A percentile compares a stretch with the other conserved stretches of the same genome.
Conservation (phyloP, 352 stramenopile genomes). For the Phytophthora kernoviae region DNA sequence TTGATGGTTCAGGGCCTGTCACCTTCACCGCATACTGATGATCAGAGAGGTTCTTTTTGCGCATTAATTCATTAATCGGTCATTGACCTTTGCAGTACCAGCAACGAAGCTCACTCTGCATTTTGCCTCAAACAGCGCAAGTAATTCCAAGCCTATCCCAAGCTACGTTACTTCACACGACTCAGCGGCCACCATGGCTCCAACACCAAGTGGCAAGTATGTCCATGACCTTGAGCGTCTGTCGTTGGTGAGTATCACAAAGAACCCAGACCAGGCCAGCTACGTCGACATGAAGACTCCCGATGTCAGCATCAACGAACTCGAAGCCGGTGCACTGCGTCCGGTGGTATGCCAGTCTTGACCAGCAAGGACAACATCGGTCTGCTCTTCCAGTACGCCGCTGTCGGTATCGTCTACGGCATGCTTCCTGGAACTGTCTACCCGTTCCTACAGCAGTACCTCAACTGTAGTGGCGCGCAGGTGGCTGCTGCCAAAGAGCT, state of each 20-base stretch:
- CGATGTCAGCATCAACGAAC: constrained; percentile 15
- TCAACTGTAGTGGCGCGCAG: constrained; percentile 57
- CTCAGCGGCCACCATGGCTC: constrained; percentile 16
- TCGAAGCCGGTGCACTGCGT: constrained; percentile 46
- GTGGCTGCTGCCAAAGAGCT: constrained; percentile 52
- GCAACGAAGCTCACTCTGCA: constrained; percentile 18
- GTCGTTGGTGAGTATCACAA: constrained; percentile 40
- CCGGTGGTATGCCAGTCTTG: constrained; percentile 38
- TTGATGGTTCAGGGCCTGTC: constrained; percentile 7
- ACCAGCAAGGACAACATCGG: constrained; percentile 45
- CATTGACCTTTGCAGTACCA: background rate
- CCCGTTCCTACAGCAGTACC: constrained; percentile 56
- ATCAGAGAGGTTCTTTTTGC: constrained; percentile 7
- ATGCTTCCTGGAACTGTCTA: constrained; percentile 54
- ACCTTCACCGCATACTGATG: background rate
- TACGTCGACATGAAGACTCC: constrained; percentile 42
- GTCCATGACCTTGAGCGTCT: constrained; percentile 39
- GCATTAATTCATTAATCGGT: constrained; percentile 24
- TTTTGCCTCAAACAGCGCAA: constrained; percentile 23
- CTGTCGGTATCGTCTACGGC: constrained; percentile 51
- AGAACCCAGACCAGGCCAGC: constrained; percentile 23
- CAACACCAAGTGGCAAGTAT: constrained; percentile 27
- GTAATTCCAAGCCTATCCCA: constrained; percentile 6
- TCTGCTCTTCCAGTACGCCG: constrained; percentile 56
- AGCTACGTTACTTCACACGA: constrained; percentile 5